Conservation (phyloP, 208 protist species). For the Wallacemonas sp. region DNA sequence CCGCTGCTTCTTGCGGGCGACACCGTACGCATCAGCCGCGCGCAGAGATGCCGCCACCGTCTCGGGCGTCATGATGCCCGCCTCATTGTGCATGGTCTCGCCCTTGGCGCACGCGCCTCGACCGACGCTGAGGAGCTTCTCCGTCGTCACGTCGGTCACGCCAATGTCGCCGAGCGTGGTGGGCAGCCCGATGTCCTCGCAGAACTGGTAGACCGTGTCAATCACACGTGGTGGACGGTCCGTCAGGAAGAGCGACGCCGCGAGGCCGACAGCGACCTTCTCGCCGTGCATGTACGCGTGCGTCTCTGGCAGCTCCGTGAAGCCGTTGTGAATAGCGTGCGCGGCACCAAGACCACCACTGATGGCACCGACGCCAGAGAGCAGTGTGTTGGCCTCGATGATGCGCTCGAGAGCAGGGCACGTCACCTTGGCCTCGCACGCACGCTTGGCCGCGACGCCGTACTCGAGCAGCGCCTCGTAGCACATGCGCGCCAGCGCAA, state of each 20-base stretch:
- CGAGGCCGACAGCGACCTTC: conserved; percentile 30
- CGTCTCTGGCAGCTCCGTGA: conserved; percentile 21
- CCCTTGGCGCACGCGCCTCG: conserved; percentile 17
- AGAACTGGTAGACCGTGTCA: conserved; percentile 29
- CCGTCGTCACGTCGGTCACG: conserved; percentile 8
- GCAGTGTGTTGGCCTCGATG: conserved; percentile 36
- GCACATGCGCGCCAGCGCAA: conserved; percentile 33
- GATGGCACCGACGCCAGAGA: conserved; percentile 31
- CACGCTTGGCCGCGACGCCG: conserved; percentile 26
- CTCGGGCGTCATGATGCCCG: conserved; percentile 22
- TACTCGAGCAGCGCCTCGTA: conserved; percentile 31
- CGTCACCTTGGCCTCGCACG: conserved; percentile 28
- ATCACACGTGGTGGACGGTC: conserved; percentile 19
- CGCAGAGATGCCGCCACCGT: conserved; percentile 16
- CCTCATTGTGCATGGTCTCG: conserved; percentile 37
- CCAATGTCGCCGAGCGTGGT: conserved; percentile 33
- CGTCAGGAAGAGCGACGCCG: conserved; percentile 24
- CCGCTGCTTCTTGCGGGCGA: conserved; percentile 13
- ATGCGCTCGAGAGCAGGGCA: conserved; percentile 34
- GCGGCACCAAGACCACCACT: conserved; percentile 27
- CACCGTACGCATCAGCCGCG: conserved; percentile 23
- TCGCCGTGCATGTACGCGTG: conserved; percentile 32
- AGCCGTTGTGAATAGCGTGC: conserved; percentile 39
- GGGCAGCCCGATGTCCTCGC: conserved; percentile 28
- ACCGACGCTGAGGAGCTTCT: conserved; percentile 21